These are phyloP conservation scores for Triticum dicoccoides DNA, from an alignment of 176 grass and related monocot species.

Conservation along the genomic window DNA sequence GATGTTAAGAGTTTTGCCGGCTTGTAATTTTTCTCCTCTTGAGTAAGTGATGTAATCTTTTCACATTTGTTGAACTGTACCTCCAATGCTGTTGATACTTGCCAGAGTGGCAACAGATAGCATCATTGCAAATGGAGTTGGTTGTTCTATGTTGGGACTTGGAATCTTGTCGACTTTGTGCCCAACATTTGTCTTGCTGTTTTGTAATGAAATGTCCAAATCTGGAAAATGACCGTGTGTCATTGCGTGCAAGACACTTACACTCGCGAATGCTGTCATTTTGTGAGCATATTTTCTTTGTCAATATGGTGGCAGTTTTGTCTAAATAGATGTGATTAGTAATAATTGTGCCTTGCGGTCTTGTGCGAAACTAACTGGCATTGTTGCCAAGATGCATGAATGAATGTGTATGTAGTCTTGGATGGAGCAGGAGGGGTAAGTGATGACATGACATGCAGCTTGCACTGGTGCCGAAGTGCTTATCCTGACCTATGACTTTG, in stretches of 20 bases:
- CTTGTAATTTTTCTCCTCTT: not conserved
- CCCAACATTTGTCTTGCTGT: not conserved
- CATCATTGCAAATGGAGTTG: not conserved
- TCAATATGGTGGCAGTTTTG: slow-evolving; percentile 20
- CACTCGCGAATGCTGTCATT: not conserved
- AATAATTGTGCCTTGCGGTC: not conserved
- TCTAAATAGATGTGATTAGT: not conserved
- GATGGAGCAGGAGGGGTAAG: no score
- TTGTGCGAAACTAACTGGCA: no score
- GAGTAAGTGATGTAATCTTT: not conserved
- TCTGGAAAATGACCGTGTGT: not conserved
- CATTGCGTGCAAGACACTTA: slow-evolving; percentile 1
- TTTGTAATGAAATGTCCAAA: not conserved
- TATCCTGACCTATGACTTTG: not conserved
- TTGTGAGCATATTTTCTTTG: not conserved
- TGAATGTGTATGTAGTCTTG: no score
- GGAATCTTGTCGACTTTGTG: not conserved
- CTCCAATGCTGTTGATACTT: not conserved
- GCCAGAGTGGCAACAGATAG: not conserved
- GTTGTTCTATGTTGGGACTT: not conserved
- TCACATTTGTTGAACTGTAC: not conserved
- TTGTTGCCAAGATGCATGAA: no score
- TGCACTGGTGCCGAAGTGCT: not conserved
- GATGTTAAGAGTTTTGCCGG: not conserved
- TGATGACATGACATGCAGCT: not conserved